Conservation (phyloP, 331 rosid species). For the Saraca asoca region DNA sequence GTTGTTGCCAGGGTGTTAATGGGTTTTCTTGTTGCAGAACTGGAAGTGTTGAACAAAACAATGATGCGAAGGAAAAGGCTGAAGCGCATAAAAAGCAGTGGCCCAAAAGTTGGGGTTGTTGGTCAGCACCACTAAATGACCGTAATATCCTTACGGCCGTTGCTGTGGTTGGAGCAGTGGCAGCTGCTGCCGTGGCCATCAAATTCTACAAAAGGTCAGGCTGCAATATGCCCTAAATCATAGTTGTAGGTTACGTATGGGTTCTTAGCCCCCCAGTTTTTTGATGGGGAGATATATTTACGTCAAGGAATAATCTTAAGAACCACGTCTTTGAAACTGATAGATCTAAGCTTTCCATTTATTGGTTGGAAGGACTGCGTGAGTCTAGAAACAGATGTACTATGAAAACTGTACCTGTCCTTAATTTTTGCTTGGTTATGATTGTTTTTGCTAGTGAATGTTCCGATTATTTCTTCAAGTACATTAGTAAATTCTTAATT, state of each 20-base stretch:
- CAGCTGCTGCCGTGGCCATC: no score
- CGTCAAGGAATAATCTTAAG: slow-evolving; percentile 22
- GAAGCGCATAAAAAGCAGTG: no score
- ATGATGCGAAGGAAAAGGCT: no score
- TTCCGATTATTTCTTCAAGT: not conserved
- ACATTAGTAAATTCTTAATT: no score
- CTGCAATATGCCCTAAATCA: no score
- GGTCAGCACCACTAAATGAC: no score
- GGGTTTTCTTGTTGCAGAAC: slow-evolving; percentile 83
- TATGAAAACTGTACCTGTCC: slow-evolving; percentile 23
- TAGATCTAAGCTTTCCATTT: slow-evolving; percentile 19
- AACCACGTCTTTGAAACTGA: not conserved
- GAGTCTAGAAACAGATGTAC: slow-evolving; percentile 23
- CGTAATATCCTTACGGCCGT: no score
- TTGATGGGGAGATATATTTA: not conserved
- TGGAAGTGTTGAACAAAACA: slow-evolving; percentile 6
- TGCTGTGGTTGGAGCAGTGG: no score
- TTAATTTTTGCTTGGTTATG: slow-evolving; percentile 13
- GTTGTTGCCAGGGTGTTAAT: slow-evolving; percentile 85
- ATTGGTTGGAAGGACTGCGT: slow-evolving; percentile 26
- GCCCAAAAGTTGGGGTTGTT: no score
- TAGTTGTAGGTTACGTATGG: no score
- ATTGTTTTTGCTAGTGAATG: not conserved
- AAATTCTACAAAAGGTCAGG: no score
- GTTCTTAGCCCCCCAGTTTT: not conserved